Base-by-base conservation (phyloP, 768 basidiomycete species). In the Thelephora ganbajun region DNA sequence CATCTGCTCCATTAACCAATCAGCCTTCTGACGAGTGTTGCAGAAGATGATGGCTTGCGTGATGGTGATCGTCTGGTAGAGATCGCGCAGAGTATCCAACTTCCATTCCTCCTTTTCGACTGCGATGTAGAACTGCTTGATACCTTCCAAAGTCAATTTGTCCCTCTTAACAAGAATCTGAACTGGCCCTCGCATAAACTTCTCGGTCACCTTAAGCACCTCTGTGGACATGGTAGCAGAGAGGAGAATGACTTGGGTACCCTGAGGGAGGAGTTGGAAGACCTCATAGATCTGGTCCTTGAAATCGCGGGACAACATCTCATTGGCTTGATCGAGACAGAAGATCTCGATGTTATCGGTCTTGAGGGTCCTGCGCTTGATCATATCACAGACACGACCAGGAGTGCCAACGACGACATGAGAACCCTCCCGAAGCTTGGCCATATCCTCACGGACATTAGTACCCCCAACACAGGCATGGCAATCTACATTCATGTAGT, bases 21-120 rank as follows among this genome's bases (percentile, higher is more conserved):
- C 94, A 55, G 98, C 90, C 79, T 99, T 99, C 72, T 93, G 77
- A 61, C 90, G 77, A 44, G 94, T 97, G 74, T 97, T 97, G 73
- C 94, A 98, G 77, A 99, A 99, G 67, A 99, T 97, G 70, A 97
- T 93, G 48, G 94, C 92, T 65, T 98, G 94, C 37, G 94, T 97
- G 69, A 99, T 97, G 59, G 94, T 97, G 52, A 98, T 87, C 45
- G 93, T 97, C 71, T 94, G 92, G 72, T 93, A 96, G 45, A 99
- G 77, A 74, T 99, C 94, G 69, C 89, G 96, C 35, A 99, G 81
- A 41, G 94, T 99, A 70, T 99, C 94, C 50, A 97, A 72, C 67
- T 98, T 98, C 94, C 93, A 99, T 57, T 97, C 94, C 69, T 97
- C 94, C 74, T 96, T 97, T 69, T 98, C 94, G 51, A 98, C 93